These are phyloP conservation scores for Suhomyces vadensis DNA, from an alignment of 805 yeast species.

Conservation along the genomic window DNA sequence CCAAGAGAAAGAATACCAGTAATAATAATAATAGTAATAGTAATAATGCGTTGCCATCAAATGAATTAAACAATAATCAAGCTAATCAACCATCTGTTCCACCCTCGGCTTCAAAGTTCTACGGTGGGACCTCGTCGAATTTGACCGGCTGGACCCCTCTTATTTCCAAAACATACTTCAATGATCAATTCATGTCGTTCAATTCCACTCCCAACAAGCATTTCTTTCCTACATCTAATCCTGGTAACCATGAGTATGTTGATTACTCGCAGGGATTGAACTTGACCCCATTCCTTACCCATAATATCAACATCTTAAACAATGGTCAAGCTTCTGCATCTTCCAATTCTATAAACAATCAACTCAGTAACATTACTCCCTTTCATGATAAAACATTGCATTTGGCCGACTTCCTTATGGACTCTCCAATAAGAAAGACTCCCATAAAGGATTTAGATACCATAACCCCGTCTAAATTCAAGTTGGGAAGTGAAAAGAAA, in stretches of 20 bases:
- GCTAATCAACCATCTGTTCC: constrained; percentile 14
- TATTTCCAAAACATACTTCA: constrained; percentile 37
- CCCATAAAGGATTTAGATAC: constrained; percentile 39
- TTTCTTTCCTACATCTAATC: constrained; percentile 17
- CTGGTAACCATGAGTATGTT: constrained; percentile 16
- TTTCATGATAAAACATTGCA: constrained; percentile 44
- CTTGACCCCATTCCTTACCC: constrained; percentile 44
- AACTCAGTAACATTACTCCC: constrained; percentile 39
- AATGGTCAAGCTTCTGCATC: constrained; percentile 13
- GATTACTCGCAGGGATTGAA: constrained; percentile 38
- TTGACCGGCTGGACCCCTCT: constrained; percentile 47
- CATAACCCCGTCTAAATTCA: constrained; percentile 43
- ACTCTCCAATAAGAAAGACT: constrained; percentile 41
- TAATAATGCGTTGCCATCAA: background rate
- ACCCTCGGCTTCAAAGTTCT: constrained; percentile 24
- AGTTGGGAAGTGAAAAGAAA: constrained; percentile 22
- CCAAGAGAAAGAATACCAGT: background rate
- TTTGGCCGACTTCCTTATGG: constrained; percentile 45
- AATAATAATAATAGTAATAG: constrained; percentile 2
- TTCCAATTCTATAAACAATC: constrained; percentile 21
- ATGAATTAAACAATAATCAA: constrained; percentile 2
- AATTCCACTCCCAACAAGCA: constrained; percentile 40
- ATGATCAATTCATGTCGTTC: constrained; percentile 34
- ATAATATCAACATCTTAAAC: constrained; percentile 28
- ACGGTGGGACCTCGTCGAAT: constrained; percentile 13